These are phyloP conservation scores for Globisporangium barbulae DNA, from an alignment of 352 stramenopile genomes.

Conservation along the genomic window DNA sequence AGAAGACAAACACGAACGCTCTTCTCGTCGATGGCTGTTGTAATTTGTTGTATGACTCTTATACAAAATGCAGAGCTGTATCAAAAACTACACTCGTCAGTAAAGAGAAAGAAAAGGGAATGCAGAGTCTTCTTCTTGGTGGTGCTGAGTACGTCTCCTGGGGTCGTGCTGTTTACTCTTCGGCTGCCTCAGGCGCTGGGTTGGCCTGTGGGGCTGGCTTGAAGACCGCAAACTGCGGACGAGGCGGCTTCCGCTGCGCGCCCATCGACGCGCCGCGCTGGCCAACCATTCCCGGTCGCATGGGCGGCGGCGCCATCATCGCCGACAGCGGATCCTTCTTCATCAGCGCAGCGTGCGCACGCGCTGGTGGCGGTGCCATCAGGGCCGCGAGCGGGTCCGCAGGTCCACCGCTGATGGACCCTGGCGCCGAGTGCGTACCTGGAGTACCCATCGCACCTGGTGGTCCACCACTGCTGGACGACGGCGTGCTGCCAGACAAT, in stretches of 20 bases:
- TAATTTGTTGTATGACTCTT: not conserved
- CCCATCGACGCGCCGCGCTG: constrained; percentile 28
- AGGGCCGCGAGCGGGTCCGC: constrained; percentile 69
- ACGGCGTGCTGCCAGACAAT: constrained; percentile 48
- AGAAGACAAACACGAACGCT: not conserved
- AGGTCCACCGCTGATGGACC: constrained; percentile 48
- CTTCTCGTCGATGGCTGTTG: not conserved
- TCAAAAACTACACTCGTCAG: constrained; percentile 5
- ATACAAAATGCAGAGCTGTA: not conserved
- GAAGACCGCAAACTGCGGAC: constrained; percentile 86
- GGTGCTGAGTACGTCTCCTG: no score
- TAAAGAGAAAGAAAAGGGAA: not conserved
- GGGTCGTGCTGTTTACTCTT: constrained; percentile 16
- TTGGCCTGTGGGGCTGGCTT: constrained; percentile 43
- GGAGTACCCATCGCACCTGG: constrained; percentile 30
- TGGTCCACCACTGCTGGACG: constrained; percentile 24
- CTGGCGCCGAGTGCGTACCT: constrained; percentile 59
- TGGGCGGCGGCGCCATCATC: constrained; percentile 83
- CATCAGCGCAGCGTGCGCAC: constrained; percentile 52
- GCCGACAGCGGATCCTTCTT: constrained; percentile 80
- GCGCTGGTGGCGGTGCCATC: constrained; percentile 74
- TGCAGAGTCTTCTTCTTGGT: not conserved
- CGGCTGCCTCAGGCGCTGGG: constrained; percentile 13
- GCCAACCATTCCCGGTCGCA: constrained; percentile 37
- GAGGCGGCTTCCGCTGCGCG: constrained; percentile 47